These are phyloP conservation scores for Metarhizium anisopliae DNA, from an alignment of 2,329 filamentous ascomycete species.

Conservation along the genomic window DNA sequence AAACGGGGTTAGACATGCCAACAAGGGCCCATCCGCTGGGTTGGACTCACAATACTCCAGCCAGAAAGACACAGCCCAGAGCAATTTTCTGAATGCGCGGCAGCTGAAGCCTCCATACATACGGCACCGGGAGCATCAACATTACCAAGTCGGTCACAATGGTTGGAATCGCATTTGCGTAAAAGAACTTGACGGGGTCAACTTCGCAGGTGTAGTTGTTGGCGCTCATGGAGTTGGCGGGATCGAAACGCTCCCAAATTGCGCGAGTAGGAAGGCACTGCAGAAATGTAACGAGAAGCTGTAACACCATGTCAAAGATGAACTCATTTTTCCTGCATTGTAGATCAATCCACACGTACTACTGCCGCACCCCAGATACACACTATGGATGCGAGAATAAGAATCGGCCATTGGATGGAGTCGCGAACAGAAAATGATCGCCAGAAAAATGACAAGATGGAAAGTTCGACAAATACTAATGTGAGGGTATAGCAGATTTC, in stretches of 20 bases:
- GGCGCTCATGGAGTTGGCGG: not conserved
- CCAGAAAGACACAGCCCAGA: conserved; percentile 26
- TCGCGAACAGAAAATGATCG: conserved; percentile 1
- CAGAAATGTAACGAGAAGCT: conserved; percentile 11
- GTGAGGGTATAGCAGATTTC: conserved; percentile 12
- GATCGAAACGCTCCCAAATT: conserved; percentile 12
- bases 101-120: conserved; percentile 34
- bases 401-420: conserved; percentile 13
- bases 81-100: conserved; percentile 25
- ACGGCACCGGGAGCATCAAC: conserved; percentile 32
- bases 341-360: conserved; percentile 6
- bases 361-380: conserved; percentile 13
- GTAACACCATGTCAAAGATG: not conserved
- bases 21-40: conserved; percentile 15
- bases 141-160: conserved; percentile 36
- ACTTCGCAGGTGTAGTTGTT: conserved; percentile 21
- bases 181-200: conserved; percentile 34
- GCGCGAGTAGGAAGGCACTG: conserved; percentile 12
- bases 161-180: conserved; percentile 36
- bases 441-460: conserved; percentile 2
- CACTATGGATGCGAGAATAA: conserved; percentile 8
- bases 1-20: conserved; percentile 17
- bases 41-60: conserved; percentile 24
- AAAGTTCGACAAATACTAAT: not conserved
- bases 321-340: not conserved